These are phyloP conservation scores for Pterocarpus santalinus DNA, from an alignment of 306 rosid genomes.

Conservation along the genomic window DNA sequence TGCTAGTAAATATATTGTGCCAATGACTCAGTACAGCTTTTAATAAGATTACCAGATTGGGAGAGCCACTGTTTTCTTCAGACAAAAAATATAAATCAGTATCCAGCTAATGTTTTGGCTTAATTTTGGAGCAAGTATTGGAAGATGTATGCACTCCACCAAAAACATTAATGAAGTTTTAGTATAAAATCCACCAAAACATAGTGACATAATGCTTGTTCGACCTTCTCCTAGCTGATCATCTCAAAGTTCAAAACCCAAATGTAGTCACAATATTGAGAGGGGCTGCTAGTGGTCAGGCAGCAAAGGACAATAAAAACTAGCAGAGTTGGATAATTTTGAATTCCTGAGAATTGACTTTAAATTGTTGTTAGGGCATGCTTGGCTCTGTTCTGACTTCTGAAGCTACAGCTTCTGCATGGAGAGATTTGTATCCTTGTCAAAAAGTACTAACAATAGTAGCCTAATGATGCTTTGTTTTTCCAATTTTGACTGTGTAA, in stretches of 20 bases:
- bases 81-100: not conserved
- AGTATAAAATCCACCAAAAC: not conserved
- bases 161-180: not conserved
- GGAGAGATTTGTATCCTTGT: too few relatives aligned
- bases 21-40: not conserved
- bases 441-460: too few relatives aligned
- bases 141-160: constrained; percentile 2
- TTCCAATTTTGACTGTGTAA: too few relatives aligned
- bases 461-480: too few relatives aligned
- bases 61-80: not conserved
- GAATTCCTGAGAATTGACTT: not conserved
- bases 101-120: not conserved
- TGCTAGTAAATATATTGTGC: not conserved
- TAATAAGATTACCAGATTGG: not conserved
- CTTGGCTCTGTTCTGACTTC: not conserved
- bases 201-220: not conserved
- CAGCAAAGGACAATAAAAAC: not conserved
- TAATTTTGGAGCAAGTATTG: not conserved
- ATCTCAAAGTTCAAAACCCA: not conserved
- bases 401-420: too few relatives aligned
- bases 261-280: not conserved
- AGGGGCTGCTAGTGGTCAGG: not conserved
- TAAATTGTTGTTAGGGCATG: not conserved
- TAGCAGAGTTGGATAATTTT: not conserved
- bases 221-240: not conserved